phyloP scores from a whole-genome alignment of 305 asterid species.

The Fraxinus ornus region DNA sequence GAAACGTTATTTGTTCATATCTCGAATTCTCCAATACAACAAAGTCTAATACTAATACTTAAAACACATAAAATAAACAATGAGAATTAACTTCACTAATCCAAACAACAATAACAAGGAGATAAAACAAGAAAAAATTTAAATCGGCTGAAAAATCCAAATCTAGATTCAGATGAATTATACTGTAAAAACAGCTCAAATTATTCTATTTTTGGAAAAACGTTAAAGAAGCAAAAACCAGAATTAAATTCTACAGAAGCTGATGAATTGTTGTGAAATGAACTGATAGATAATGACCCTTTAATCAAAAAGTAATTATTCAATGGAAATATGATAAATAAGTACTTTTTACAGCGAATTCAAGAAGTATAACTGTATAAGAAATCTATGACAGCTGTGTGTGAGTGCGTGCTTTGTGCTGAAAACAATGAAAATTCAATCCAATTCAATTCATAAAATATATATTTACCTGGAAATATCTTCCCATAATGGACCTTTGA shows the following conservation, averaged over 20 bases:
- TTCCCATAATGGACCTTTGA: conserved; percentile 72
- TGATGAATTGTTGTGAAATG: conserved; percentile 51
- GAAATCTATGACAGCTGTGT: not conserved
- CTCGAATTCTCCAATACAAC: conserved; percentile 27
- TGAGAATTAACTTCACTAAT: conserved; percentile 27
- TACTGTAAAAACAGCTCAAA: not conserved
- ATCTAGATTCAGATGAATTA: not conserved
- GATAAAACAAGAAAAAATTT: conserved; percentile 14
- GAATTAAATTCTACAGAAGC: conserved; percentile 50
- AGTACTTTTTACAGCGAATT: conserved; percentile 12
- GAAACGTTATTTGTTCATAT: conserved; percentile 11
- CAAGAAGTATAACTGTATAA: not conserved
- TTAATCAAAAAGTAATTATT: conserved; percentile 37
- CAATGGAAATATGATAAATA: conserved; percentile 30
- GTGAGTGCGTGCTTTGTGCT: conserved; percentile 10
- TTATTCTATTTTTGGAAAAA: conserved; percentile 28
- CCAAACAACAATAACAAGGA: conserved; percentile 17
- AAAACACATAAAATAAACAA: conserved; percentile 32
- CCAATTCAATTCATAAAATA: not conserved
- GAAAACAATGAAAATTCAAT: not conserved
- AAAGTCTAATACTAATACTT: conserved; percentile 13
- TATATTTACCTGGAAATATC: conserved; percentile 54
- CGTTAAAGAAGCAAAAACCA: conserved; percentile 41
- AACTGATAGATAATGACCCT: conserved; percentile 33
- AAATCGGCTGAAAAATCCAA: not conserved